phyloP scores from a whole-genome alignment of 129 eudicot genomes.

The Saposhnikovia divaricata region DNA sequence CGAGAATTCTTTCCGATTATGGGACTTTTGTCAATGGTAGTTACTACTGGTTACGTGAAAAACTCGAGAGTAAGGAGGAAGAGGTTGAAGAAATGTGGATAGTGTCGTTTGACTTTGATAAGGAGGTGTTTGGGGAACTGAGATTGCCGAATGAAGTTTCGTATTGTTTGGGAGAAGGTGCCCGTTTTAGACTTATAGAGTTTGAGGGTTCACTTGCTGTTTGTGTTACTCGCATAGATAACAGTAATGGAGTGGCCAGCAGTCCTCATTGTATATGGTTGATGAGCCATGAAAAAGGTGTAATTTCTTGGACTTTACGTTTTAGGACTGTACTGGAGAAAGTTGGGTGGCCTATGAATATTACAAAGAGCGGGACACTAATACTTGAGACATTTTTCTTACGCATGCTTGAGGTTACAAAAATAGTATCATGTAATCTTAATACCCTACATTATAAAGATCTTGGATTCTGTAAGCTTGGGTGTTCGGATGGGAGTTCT shows the following conservation, averaged over 20 bases:
- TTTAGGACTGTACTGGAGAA: background rate
- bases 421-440: background rate
- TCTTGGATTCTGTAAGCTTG: background rate
- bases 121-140: background rate
- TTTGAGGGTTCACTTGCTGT: background rate
- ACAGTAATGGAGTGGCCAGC: too few species aligned
- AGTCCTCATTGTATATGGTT: background rate
- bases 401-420: background rate
- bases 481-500: background rate
- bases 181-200: background rate
- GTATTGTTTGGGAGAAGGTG: background rate
- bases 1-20: too few species aligned
- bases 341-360: background rate
- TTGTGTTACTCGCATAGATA: background rate
- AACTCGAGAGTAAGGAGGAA: too few species aligned
- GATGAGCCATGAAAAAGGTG: background rate
- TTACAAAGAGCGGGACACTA: background rate
- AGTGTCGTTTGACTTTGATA: background rate
- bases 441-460: background rate
- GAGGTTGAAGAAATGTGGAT: background rate
- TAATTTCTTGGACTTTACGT: background rate
- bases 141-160: background rate
- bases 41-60: background rate
- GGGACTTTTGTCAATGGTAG: background rate
- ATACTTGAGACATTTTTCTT: background rate